phyloP scores from a whole-genome alignment of 129 eudicot species.

The Helianthus tuberosus region DNA sequence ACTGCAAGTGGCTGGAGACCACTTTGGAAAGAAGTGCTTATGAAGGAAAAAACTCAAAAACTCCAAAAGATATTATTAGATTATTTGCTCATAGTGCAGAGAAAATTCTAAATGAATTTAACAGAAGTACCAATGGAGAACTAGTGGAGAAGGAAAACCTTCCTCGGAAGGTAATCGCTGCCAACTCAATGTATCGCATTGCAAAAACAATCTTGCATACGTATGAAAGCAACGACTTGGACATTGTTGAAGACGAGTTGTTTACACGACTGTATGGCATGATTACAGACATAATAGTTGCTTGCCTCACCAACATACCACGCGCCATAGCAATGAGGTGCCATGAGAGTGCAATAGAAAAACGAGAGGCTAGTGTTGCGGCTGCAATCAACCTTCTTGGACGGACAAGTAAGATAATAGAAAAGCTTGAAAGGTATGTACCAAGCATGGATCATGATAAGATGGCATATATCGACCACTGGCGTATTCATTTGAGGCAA shows the following conservation, averaged over 20 bases:
- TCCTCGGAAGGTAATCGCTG: not conserved
- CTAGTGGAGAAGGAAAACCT: not conserved
- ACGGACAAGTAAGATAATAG: conserved; percentile 8
- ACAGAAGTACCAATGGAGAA: not conserved
- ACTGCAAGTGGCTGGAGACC: not conserved
- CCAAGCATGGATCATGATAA: not conserved
- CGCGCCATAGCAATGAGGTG: not conserved
- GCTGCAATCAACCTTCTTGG: conserved; percentile 13
- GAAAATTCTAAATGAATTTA: not conserved
- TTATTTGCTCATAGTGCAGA: not conserved
- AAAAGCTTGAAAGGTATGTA: not conserved
- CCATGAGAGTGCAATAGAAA: not conserved
- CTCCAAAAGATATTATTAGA: not conserved
- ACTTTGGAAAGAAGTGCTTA: not conserved
- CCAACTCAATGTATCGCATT: conserved; percentile 18
- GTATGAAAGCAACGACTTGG: not conserved
- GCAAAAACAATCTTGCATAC: not conserved
- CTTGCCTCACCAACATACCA: conserved; percentile 20
- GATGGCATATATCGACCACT: conserved; percentile 4
- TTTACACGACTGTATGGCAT: not conserved
- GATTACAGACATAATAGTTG: conserved; percentile 12
- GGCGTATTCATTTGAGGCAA: conserved; percentile 7
- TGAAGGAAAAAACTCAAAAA: not conserved
- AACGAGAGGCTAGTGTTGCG: conserved; percentile 1
- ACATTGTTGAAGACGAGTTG: not conserved